Evolutionary conservation across 441 rosid species (phyloP), one percentile per base, ranked within the genome.

Genomic region (Populus hybrid): DNA sequence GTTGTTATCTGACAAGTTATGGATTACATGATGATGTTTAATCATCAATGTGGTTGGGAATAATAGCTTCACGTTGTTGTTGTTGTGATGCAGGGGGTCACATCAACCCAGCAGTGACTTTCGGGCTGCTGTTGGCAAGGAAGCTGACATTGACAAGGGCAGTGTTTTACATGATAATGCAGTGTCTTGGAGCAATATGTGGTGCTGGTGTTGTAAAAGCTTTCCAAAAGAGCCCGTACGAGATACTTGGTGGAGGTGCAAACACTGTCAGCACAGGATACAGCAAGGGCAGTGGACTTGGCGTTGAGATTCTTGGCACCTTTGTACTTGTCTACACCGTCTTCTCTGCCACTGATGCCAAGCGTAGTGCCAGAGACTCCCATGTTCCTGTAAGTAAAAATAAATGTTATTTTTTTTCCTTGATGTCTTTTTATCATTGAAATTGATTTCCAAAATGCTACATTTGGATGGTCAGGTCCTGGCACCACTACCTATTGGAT

Each of bases 341-440:
- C 77, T 93, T 93, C 87, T 93, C 97, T 0, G 97, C 97, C 68
- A 93, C 97, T 1, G 97, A 93, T 68, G 93, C 97, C 23, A 93
- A 93, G 81, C 91, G 96, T 11, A 90, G 78, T 73, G 96, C 96
- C 36, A 86, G 94, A 79, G 96, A 93, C 84, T 93, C 97, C 72
- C 92, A 90, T 80, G 96, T 93, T 68, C 91, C 93, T 2, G 98
- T 93, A 86, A 81, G 87, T 2, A 45, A 45, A 45, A 45, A 45
- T 45, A 12, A 45, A 14, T 45, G 18, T 14, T 14, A 14, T 45
- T 45, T 45, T 45, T 3, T 14, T 45, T 1, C 36, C 36, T 33
- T 33, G 8, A 10, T 40, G 14, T 10, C 14, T 40, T 40, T 40
- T 40, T 45, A 45, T 45, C 56, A 14, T 45, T 45, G 56, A 45